phyloP scores from a whole-genome alignment of 2,329 filamentous ascomycete genomes.

The Aspergillus aculeatus region DNA sequence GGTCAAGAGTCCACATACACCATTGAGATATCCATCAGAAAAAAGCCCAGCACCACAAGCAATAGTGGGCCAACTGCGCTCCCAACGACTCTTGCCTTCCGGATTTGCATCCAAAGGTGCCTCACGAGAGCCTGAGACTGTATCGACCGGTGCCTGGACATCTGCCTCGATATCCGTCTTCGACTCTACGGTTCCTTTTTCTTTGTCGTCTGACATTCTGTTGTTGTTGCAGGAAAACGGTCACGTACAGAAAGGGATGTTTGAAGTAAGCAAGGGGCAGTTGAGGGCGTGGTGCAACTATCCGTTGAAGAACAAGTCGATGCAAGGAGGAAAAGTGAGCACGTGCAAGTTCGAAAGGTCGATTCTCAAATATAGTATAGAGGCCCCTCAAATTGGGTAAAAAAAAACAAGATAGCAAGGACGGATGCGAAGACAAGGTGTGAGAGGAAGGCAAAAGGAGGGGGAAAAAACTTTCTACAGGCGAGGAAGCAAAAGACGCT shows the following conservation, averaged over 20 bases:
- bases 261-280: background rate
- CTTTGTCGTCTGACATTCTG: background rate
- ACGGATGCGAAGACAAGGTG: background rate
- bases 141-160: slow-evolving; percentile 6
- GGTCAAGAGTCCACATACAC: slow-evolving; percentile 51
- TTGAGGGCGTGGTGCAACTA: background rate
- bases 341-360: background rate
- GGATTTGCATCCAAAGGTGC: slow-evolving; percentile 18
- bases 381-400: background rate
- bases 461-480: background rate
- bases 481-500: background rate
- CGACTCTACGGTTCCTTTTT: background rate
- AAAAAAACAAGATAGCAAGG: background rate
- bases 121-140: background rate
- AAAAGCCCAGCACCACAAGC: slow-evolving; percentile 89
- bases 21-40: slow-evolving; percentile 89
- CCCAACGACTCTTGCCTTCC: slow-evolving; percentile 43
- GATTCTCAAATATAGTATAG: too few relatives aligned
- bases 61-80: slow-evolving; percentile 69
- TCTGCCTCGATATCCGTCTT: background rate
- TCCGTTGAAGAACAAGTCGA: background rate
- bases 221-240: background rate
- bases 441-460: background rate
- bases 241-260: background rate
- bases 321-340: background rate